Conservation (phyloP, 495 filamentous ascomycete genomes). For the Xylaria flabelliformis region DNA sequence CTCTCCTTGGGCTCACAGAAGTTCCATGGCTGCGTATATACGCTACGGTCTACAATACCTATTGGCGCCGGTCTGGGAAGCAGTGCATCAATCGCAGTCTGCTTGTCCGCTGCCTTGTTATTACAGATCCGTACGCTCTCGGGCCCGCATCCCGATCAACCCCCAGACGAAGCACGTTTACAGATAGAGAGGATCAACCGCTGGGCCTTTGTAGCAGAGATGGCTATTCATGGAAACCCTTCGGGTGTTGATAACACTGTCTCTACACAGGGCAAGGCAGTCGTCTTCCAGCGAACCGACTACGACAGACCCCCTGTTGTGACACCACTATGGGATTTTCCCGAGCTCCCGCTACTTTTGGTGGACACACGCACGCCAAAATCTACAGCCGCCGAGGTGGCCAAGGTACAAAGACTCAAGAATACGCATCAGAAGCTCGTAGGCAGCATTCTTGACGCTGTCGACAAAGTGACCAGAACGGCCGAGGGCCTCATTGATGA, state of each 20-base stretch:
- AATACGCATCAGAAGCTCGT: conserved; percentile 73
- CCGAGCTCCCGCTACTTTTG: conserved; percentile 85
- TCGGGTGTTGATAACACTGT: conserved; percentile 99
- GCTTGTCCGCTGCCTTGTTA: conserved; percentile 83
- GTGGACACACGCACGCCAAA: conserved; percentile 86
- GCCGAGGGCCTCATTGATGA: conserved; percentile 73
- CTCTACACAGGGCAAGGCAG: conserved; percentile 86
- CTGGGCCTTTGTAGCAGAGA: conserved; percentile 96
- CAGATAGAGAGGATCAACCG: conserved; percentile 94
- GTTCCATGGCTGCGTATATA: conserved; percentile 83
- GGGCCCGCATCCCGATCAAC: conserved; percentile 89
- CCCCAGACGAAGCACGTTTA: conserved; percentile 74
- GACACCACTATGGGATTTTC: conserved; percentile 81
- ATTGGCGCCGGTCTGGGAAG: conserved; percentile 91
- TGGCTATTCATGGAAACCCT: conserved; percentile 96
- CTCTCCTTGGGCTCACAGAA: conserved; percentile 80
- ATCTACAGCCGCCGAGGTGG: conserved; percentile 82
- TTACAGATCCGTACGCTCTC: conserved; percentile 85
- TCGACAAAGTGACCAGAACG: conserved; percentile 79
- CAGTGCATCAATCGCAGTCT: conserved; percentile 91
- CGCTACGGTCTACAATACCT: conserved; percentile 91
- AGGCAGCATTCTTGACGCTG: conserved; percentile 77
- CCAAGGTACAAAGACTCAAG: conserved; percentile 79
- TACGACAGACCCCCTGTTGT: conserved; percentile 78
- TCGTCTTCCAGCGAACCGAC: conserved; percentile 83